Conservation (phyloP, 2,329 filamentous ascomycete species). For the Aspergillus amoenus region DNA sequence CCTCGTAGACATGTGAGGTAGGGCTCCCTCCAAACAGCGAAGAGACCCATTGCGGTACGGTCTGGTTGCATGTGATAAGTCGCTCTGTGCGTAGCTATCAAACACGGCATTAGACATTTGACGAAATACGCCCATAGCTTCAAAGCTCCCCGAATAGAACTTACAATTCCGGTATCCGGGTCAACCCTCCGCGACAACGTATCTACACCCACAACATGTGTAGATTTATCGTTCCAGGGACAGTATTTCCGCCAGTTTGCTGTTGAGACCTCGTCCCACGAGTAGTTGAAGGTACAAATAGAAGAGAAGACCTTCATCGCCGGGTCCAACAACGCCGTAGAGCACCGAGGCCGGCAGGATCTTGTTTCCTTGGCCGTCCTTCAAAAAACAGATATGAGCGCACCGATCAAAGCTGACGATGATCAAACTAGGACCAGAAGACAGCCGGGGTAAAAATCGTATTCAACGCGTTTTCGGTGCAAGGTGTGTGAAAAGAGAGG, state of each 20-base stretch:
- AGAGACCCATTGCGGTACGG: conserved; percentile 59
- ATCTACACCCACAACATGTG: conserved; percentile 93
- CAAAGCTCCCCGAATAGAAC: conserved; percentile 30
- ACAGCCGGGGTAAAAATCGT: neutral
- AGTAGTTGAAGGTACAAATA: conserved; percentile 89
- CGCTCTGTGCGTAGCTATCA: conserved; percentile 68
- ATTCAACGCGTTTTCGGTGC: neutral
- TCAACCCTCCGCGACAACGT: conserved; percentile 75
- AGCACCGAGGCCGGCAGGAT: neutral
- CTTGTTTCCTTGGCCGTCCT: neutral
- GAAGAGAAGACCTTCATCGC: conserved; percentile 96
- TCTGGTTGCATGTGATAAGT: conserved; percentile 53
- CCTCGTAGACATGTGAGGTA: conserved; percentile 88
- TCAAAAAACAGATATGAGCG: neutral
- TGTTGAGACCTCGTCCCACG: conserved; percentile 96
- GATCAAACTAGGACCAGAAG: neutral
- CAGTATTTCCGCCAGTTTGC: conserved; percentile 99
- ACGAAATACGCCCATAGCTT: neutral
- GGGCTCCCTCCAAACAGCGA: conserved; percentile 76
- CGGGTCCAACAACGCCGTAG: conserved; percentile 4
- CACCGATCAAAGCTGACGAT: neutral
- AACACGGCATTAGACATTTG: neutral
- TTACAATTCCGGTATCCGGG: conserved; percentile 64
- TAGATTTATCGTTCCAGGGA: conserved; percentile 98
- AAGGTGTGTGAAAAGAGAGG: neutral